phyloP scores from a whole-genome alignment of 345 rosid genomes.

The Pistacia atlantica region DNA sequence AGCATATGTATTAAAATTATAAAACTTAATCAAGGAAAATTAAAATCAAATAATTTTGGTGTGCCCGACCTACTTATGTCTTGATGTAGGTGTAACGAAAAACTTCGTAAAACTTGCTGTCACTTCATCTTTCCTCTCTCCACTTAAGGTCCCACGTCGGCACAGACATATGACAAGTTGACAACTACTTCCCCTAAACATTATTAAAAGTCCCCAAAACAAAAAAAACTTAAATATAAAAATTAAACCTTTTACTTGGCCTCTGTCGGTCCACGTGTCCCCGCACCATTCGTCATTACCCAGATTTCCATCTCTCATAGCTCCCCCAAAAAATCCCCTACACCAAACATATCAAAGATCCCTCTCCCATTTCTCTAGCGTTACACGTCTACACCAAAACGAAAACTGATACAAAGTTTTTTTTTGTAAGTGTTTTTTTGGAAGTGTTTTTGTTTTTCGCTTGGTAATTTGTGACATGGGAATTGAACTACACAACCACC shows the following conservation, averaged over 20 bases:
- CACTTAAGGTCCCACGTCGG: constrained; percentile 41
- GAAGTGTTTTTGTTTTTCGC: background rate
- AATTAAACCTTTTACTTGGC: constrained; percentile 39
- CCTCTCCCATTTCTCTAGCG: constrained; percentile 26
- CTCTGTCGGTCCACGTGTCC: constrained; percentile 38
- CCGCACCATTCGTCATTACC: constrained; percentile 17
- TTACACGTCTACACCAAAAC: constrained; percentile 19
- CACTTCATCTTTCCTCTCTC: background rate
- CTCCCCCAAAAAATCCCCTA: constrained; percentile 27
- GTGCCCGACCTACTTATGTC: no score
- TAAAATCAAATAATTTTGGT: no score
- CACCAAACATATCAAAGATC: constrained; percentile 31
- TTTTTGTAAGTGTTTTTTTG: no score
- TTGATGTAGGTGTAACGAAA: no score
- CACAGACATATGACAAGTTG: constrained; percentile 43
- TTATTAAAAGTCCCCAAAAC: constrained; percentile 20
- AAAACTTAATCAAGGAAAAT: no score
- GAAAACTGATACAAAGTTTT: background rate
- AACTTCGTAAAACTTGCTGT: background rate
- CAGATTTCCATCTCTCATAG: constrained; percentile 22
- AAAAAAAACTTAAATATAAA: background rate
- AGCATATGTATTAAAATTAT: no score
- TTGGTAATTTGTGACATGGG: constrained; percentile 32
- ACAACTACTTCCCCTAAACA: constrained; percentile 10
- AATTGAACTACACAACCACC: constrained; percentile 30